Base-by-base conservation (phyloP, 257 asterid genomes). In the Nemophila menziesii region DNA sequence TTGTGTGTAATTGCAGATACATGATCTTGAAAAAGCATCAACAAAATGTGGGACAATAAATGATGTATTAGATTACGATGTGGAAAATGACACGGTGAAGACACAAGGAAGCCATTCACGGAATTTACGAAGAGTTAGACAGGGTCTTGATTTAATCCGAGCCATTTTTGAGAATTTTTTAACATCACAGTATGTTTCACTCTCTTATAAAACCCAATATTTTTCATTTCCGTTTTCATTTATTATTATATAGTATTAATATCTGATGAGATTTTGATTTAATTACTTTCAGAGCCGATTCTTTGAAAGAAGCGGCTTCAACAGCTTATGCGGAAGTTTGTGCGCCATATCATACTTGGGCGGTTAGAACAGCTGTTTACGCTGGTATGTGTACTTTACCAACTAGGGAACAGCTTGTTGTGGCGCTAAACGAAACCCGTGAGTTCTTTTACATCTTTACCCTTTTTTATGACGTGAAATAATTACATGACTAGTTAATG, bases 331-430 rank as follows among this genome's bases (percentile, higher is more conserved):
- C 81, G 8, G 61, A 77, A 56, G 92, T 93, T 37, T 85, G 96
- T 39, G 94, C 98, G 9, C 92, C 93, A 4, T 90, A 76, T 57
- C 96, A 90, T 70, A 62, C 94, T 10, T 90, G 98, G 98, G 82
- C 87, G 0, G 80, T 90, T 41, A 77, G 94, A 65, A 74, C 98
- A 42, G 96, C 96, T 39, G 98, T 74, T 50, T 76, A 74, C 46
- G 98, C 98, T 10, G 98, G 98, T n/a, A 81, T 90, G 96, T 81
- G 79, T 71, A 84, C 94, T 27, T 70, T 90, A 59, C 98, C 98
- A 5, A 58, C 96, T 7, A 70, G 94, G 75, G 87, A 81, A 12
- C 96, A 84, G 41, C 94, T 90, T 18, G 75, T 90, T 24, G 10
- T 70, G 49, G 81, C 60, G 67, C 71, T 85, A 61, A 81, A 84